A percentile compares a stretch with the other conserved stretches of the same genome.
These are phyloP conservation scores for Haplosporangium sp. DNA, from an alignment of 371 early-diverging fungal species.

Conservation along the genomic window DNA sequence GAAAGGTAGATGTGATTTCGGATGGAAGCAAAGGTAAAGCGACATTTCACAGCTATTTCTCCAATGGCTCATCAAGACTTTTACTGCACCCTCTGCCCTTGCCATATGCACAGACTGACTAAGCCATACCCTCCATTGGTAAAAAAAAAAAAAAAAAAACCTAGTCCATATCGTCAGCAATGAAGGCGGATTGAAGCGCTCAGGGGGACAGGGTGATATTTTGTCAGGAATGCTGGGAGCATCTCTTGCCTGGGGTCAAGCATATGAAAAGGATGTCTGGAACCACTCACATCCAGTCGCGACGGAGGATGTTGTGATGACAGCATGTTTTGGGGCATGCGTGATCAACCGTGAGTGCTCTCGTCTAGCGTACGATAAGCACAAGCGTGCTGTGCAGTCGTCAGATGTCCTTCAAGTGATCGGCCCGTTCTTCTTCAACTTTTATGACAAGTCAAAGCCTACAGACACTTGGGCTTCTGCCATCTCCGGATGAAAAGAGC, in stretches of 20 bases:
- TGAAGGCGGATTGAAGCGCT: conserved; percentile 85
- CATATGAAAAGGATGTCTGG: conserved; percentile 71
- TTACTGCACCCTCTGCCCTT: background rate
- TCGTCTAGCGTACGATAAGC: conserved; percentile 72
- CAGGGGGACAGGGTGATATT: conserved; percentile 99
- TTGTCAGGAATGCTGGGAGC: conserved; percentile 89
- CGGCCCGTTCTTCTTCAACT: conserved; percentile 63
- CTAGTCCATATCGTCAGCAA: conserved; percentile 62
- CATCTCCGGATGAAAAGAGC: conserved; percentile 16
- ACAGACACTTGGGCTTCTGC: conserved; percentile 30
- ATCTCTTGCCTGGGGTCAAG: conserved; percentile 88
- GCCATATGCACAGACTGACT: background rate
- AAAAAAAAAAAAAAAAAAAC: too few relatives aligned
- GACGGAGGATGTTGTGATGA: conserved; percentile 63
- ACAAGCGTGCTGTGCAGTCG: conserved; percentile 78
- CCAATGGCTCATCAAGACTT: too few relatives aligned
- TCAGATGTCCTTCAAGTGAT: conserved; percentile 80
- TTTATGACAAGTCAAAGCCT: conserved; percentile 22
- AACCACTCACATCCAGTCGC: conserved; percentile 55
- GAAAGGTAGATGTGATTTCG: conserved; percentile 81
- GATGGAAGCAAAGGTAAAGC: conserved; percentile 74
- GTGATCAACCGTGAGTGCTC: conserved; percentile 73
- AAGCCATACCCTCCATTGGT: too few relatives aligned
- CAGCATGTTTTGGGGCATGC: conserved; percentile 82
- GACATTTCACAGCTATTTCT: too few relatives aligned